Percentiles rank a stretch among this genome's conserved stretches.
Conservation (phyloP, 768 basidiomycete genomes). For the Boletus reticulatus region DNA sequence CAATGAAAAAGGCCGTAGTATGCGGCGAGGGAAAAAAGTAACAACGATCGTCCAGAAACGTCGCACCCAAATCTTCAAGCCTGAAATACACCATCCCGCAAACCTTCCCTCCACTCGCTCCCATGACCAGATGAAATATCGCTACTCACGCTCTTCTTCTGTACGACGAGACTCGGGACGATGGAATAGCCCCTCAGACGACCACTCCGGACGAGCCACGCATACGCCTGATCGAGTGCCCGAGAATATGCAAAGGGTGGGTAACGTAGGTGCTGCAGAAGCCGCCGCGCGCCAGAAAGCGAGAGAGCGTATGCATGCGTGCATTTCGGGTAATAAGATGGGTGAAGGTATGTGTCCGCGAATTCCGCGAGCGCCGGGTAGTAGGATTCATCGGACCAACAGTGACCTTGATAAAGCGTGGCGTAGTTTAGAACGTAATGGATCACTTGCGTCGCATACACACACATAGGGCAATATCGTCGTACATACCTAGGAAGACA, state of each 20-base stretch:
- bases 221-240: constrained; percentile 70
- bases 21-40: too few relatives aligned
- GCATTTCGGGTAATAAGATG: constrained; percentile 62
- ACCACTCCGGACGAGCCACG: constrained; percentile 60
- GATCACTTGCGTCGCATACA: background rate
- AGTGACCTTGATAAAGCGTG: constrained; percentile 53
- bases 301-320: constrained; percentile 74
- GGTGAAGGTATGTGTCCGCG: constrained; percentile 41
- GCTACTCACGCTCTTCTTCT: constrained; percentile 56
- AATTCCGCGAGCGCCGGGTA: constrained; percentile 36
- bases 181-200: constrained; percentile 60
- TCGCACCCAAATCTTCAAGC: background rate
- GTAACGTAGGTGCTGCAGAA: constrained; percentile 56
- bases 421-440: background rate
- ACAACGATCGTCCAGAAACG: too few relatives aligned
- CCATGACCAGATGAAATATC: constrained; percentile 52
- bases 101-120: constrained; percentile 52
- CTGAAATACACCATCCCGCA: constrained; percentile 48
- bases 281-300: constrained; percentile 53
- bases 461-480: background rate
- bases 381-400: constrained; percentile 70
- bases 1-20: too few relatives aligned
- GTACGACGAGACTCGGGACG: constrained; percentile 65
- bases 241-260: constrained; percentile 75
- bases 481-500: constrained; percentile 59